Evolutionary conservation across 164 flowering plant species (phyloP).

Genomic region (Sextonia rubra): DNA sequence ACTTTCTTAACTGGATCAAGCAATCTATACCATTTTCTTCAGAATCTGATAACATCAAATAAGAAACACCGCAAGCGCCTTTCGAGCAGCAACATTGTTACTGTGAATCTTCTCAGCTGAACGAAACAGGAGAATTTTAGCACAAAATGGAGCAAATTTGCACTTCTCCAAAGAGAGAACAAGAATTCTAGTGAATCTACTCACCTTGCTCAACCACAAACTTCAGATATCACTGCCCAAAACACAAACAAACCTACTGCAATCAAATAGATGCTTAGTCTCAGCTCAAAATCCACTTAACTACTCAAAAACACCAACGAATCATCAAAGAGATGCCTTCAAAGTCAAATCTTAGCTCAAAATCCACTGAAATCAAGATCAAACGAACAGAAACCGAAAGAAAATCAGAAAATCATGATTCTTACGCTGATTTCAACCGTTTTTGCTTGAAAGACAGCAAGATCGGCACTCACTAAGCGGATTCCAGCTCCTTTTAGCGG

Average conservation of each 20-base stretch:
- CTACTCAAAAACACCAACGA: not conserved
- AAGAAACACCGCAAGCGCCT: not conserved
- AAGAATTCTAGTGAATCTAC: not conserved
- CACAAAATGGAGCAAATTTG: not conserved
- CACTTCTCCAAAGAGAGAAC: not conserved
- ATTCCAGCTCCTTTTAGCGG: constrained; percentile 16
- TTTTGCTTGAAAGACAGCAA: not conserved
- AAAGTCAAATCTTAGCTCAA: not conserved
- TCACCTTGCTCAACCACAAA: not conserved
- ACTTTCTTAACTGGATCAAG: not conserved
- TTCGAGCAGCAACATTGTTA: constrained; percentile 13
- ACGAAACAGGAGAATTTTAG: not conserved
- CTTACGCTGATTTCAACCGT: not conserved
- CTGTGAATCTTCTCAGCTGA: not conserved
- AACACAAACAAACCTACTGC: not conserved
- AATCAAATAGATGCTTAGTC: not conserved
- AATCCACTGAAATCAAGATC: not conserved
- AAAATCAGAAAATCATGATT: not conserved
- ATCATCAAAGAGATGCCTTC: not conserved
- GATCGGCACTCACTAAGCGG: constrained; percentile 11
- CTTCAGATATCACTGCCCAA: not conserved
- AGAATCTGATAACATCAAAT: not conserved
- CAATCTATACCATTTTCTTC: not conserved
- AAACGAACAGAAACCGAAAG: not conserved
- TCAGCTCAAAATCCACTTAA: not conserved